Evolutionary conservation across 2,329 filamentous ascomycete genomes (phyloP).

Genomic region (Erysiphe neolycopersici): DNA sequence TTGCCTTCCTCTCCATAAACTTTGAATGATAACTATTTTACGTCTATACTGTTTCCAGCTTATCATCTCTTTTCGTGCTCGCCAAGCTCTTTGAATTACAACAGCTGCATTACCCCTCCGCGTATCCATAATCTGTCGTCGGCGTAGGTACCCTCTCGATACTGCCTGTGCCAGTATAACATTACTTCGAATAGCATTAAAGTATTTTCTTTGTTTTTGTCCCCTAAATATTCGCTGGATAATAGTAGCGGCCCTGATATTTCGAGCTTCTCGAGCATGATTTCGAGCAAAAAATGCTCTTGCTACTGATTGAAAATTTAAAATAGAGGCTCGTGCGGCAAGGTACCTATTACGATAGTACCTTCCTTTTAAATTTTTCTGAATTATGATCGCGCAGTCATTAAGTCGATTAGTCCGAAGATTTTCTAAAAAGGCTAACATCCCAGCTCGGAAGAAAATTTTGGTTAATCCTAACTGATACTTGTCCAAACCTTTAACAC

Average conservation of each 20-base stretch:
- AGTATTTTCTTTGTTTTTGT: slow-evolving; percentile 64
- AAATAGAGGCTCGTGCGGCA: slow-evolving; percentile 56
- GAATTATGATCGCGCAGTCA: slow-evolving; percentile 87
- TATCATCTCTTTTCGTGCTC: slow-evolving; percentile 50
- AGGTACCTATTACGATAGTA: slow-evolving; percentile 86
- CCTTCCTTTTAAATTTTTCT: slow-evolving; percentile 90
- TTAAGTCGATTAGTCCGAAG: slow-evolving; percentile 73
- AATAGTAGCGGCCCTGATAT: slow-evolving; percentile 64
- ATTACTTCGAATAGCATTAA: slow-evolving; percentile 52
- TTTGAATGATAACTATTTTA: slow-evolving; percentile 76
- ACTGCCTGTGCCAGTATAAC: slow-evolving; percentile 70
- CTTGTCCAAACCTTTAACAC: slow-evolving; percentile 55
- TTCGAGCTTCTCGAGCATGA: slow-evolving; percentile 54
- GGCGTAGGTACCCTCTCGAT: slow-evolving; percentile 74
- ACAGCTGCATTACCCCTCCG: slow-evolving; percentile 75
- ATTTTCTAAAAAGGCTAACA: slow-evolving; percentile 95
- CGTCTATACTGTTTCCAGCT: slow-evolving; percentile 71
- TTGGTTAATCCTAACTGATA: slow-evolving; percentile 95
- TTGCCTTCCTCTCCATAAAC: slow-evolving; percentile 62
- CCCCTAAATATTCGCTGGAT: slow-evolving; percentile 93
- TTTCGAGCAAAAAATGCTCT: slow-evolving; percentile 57
- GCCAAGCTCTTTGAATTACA: slow-evolving; percentile 76
- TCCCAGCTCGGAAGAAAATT: slow-evolving; percentile 97
- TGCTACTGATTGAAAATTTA: slow-evolving; percentile 51
- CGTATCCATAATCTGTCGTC: slow-evolving; percentile 81